These are phyloP conservation scores for Pyrrhoderma noxium DNA, from an alignment of 1,284 basidiomycete genomes.

Conservation along the genomic window DNA sequence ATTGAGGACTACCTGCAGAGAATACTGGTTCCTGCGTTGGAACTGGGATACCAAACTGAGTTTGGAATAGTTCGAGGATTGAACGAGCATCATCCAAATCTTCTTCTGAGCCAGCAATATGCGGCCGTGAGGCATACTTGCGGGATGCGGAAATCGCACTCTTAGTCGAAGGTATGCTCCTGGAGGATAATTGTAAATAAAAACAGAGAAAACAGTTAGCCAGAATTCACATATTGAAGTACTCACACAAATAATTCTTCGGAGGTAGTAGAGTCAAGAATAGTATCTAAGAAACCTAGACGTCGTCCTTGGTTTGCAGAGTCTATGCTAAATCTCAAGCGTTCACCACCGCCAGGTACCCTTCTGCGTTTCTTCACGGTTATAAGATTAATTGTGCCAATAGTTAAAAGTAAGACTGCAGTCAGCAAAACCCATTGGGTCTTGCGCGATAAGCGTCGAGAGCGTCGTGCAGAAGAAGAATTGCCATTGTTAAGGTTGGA, in stretches of 20 bases:
- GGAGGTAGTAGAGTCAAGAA: slow-evolving; percentile 18
- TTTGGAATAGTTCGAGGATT: slow-evolving; percentile 57
- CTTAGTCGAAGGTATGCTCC: slow-evolving; percentile 48
- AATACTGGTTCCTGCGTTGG: slow-evolving; percentile 47
- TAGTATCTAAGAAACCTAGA: neutral
- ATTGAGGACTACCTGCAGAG: slow-evolving; percentile 55
- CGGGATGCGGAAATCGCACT: slow-evolving; percentile 53
- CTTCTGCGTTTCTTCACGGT: too few relatives aligned
- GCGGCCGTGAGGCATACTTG: slow-evolving; percentile 58
- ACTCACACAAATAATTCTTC: slow-evolving; percentile 25
- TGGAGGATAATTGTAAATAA: slow-evolving; percentile 25
- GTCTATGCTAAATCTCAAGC: too few relatives aligned
- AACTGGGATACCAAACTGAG: slow-evolving; percentile 45
- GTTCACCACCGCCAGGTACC: too few relatives aligned
- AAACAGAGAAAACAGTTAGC: neutral
- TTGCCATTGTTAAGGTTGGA: neutral
- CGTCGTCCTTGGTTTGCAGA: neutral
- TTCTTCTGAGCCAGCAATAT: slow-evolving; percentile 60
- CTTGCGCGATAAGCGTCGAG: too few relatives aligned
- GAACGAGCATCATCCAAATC: slow-evolving; percentile 61
- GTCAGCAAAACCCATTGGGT: too few relatives aligned
- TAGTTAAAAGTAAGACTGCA: too few relatives aligned
- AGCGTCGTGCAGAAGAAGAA: neutral
- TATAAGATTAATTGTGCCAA: too few relatives aligned
- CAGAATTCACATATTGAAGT: neutral